Evolutionary conservation across 2,329 filamentous ascomycete species (phyloP).

Genomic region (Aspergillus novoparasiticus): DNA sequence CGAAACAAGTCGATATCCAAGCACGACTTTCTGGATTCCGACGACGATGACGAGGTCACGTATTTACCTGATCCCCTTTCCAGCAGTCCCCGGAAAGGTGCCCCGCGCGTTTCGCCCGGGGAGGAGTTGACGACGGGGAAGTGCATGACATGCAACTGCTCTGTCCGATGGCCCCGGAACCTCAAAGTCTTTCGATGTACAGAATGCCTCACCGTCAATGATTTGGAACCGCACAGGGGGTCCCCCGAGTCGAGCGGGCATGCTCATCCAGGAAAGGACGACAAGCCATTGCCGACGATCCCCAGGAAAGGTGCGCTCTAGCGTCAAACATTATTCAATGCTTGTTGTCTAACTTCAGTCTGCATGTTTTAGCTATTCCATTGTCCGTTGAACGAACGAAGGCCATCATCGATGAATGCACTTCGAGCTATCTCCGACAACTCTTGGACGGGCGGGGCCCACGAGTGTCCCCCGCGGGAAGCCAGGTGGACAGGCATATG

Average conservation of each 20-base stretch:
- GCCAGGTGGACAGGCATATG: slow-evolving; percentile 10
- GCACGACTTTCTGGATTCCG: slow-evolving; percentile 47
- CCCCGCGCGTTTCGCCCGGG: slow-evolving; percentile 40
- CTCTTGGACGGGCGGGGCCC: slow-evolving; percentile 34
- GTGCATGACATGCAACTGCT: slow-evolving; percentile 84
- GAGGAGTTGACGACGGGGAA: slow-evolving; percentile 69
- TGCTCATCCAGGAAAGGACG: slow-evolving; percentile 24
- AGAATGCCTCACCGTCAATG: slow-evolving; percentile 82
- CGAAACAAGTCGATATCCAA: slow-evolving; percentile 55
- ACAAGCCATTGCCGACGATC: slow-evolving; percentile 17
- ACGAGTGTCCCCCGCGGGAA: slow-evolving; percentile 23
- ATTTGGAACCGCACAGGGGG: slow-evolving; percentile 58
- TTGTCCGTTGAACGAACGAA: slow-evolving; percentile 65
- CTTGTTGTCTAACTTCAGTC: slow-evolving; percentile 1
- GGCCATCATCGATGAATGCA: slow-evolving; percentile 58
- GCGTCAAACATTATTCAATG: background rate
- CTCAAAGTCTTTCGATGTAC: slow-evolving; percentile 78
- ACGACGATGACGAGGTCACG: slow-evolving; percentile 33
- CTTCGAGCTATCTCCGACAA: slow-evolving; percentile 53
- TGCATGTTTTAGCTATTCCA: slow-evolving; percentile 39
- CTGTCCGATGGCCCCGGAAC: slow-evolving; percentile 76
- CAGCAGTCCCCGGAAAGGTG: slow-evolving; percentile 43
- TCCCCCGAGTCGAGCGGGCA: slow-evolving; percentile 20
- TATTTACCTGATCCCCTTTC: slow-evolving; percentile 37
- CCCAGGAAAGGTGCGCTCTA: slow-evolving; percentile 27